Evolutionary conservation across 495 filamentous ascomycete genomes (phyloP).

Genomic region (Penicillium roqueforti): DNA sequence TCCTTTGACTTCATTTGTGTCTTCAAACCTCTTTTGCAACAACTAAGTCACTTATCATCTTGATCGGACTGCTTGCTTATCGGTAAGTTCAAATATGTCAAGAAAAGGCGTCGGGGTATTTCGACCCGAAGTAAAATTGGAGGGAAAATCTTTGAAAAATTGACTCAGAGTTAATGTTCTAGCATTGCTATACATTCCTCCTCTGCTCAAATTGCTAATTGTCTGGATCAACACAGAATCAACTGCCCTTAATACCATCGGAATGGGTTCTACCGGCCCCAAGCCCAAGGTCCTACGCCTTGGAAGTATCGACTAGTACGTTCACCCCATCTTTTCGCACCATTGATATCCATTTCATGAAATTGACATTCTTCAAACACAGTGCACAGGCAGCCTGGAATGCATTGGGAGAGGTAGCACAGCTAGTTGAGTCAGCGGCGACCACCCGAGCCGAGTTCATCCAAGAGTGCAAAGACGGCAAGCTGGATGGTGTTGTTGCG

Average conservation of each 20-base stretch:
- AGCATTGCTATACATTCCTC: neutral
- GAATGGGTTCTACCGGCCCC: slow-evolving; percentile 17
- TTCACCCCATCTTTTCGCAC: neutral
- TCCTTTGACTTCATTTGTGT: neutral
- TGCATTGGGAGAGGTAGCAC: slow-evolving; percentile 46
- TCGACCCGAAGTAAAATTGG: neutral
- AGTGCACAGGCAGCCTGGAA: slow-evolving; percentile 39
- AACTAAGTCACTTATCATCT: neutral
- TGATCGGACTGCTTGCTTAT: neutral
- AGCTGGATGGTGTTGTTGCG: slow-evolving; percentile 61
- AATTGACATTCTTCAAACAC: neutral
- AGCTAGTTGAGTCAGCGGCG: slow-evolving; percentile 45
- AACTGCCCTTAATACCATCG: neutral
- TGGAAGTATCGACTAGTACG: slow-evolving; percentile 42
- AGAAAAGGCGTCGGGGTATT: slow-evolving; percentile 6
- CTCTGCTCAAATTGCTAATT: neutral
- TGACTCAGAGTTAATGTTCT: neutral
- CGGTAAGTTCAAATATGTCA: slow-evolving; percentile 5
- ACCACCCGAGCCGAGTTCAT: slow-evolving; percentile 67
- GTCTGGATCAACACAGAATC: neutral
- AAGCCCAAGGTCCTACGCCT: slow-evolving; percentile 55
- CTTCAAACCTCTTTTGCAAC: neutral
- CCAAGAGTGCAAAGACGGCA: slow-evolving; percentile 63
- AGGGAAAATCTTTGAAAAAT: neutral
- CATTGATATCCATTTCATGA: neutral